These are phyloP conservation scores for Jatropha curcas DNA, from an alignment of 345 rosid species.

Conservation along the genomic window DNA sequence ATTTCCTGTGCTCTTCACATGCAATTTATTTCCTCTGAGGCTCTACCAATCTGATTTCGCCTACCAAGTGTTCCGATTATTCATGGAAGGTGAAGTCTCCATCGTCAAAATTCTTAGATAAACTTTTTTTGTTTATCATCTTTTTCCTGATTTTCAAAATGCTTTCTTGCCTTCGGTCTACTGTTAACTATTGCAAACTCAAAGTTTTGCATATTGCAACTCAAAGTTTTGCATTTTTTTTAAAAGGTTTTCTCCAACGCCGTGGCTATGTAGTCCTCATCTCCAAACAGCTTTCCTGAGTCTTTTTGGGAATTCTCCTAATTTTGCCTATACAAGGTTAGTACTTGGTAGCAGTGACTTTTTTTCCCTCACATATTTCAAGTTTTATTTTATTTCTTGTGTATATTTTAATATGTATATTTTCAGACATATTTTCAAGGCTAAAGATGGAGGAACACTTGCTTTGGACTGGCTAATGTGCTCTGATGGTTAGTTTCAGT, in stretches of 20 bases:
- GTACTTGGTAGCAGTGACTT: too few relatives aligned
- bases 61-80: constrained; percentile 37
- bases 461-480: constrained; percentile 39
- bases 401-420: too few relatives aligned
- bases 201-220: too few relatives aligned
- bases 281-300: constrained; percentile 42
- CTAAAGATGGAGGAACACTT: constrained; percentile 43
- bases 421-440: constrained; percentile 24
- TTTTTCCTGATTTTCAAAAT: background rate
- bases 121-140: background rate
- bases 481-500: constrained; percentile 29
- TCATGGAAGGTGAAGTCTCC: constrained; percentile 30
- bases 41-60: constrained; percentile 40
- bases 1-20: constrained; percentile 34
- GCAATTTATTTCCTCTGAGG: constrained; percentile 26
- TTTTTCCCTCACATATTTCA: too few relatives aligned
- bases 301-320: constrained; percentile 35
- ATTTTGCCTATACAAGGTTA: constrained; percentile 31
- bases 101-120: background rate
- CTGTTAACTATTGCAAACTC: too few relatives aligned
- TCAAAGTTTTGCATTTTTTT: background rate
- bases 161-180: too few relatives aligned
- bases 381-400: too few relatives aligned
- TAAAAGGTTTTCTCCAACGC: constrained; percentile 39
- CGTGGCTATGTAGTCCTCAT: constrained; percentile 53